Base-by-base conservation (phyloP, 805 yeast species). In the Zygoascus ofunaensis region DNA sequence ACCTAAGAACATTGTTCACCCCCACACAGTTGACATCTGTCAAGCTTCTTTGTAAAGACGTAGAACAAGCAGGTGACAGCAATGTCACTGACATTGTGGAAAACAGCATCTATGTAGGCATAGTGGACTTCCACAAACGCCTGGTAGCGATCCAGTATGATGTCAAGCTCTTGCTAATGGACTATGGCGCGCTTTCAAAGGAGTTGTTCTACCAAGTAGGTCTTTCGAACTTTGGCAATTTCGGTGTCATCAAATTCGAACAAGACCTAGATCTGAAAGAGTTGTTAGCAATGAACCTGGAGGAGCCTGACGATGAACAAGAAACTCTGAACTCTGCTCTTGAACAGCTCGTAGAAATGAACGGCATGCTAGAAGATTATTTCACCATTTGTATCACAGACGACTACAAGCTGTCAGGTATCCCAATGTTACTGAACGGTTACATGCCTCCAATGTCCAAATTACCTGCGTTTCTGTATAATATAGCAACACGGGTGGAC, bases 71-170 rank as follows among this genome's bases (percentile, higher is more conserved):
- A 0, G 64, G 74, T 0, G 72, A 80, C 56, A 58, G 64, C n/a
- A 71, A 72, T 4, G 62, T 90, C 20, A 80, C 94, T 0, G 72
- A 76, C 36, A 62, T 86, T 1, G 78, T 90, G 60, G 72, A 81
- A 5, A 76, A 82, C 44, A 74, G 82, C 41, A 76, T 81, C 0
- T 85, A 73, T 56, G 81, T 92, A 5, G 98, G 98, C 0, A 64
- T 90, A 2, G 89, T 85, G 1, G 97, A 90, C 58, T 73, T 73
- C 8, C 57, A 63, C 10, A 73, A 77, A 49, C 66, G 97, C 37
- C 65, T 90, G 18, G 80, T 83, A 12, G 82, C 95, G n/a, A 69
- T 90, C 37, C 98, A 92, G 59, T 74, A 79, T 57, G 95, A 82
- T 53, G 82, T 87, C 5, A 77, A 79, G 46, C 66, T 92, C 12